Conservation (phyloP, 2,329 filamentous ascomycete genomes). For the Pseudogymnoascus sp. region DNA sequence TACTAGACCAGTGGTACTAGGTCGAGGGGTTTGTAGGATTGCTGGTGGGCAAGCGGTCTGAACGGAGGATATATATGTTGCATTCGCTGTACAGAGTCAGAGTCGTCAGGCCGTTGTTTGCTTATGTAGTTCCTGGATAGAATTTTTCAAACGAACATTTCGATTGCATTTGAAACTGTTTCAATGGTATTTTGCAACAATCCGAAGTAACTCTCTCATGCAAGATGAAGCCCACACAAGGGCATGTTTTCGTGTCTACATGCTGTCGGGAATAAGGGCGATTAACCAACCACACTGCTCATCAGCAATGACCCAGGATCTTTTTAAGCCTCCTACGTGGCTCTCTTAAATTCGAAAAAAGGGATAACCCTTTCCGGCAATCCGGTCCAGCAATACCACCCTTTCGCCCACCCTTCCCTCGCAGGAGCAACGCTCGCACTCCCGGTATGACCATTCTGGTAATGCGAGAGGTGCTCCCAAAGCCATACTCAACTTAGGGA, state of each 20-base stretch:
- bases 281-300: neutral
- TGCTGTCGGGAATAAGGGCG: neutral
- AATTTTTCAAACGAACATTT: neutral
- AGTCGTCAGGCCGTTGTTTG: neutral
- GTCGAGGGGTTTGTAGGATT: neutral
- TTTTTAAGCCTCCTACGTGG: neutral
- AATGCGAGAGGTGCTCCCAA: neutral
- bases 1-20: conserved; percentile 1
- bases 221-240: neutral
- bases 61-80: neutral
- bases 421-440: neutral
- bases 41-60: neutral
- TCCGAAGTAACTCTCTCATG: neutral
- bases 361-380: neutral
- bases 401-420: neutral
- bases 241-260: neutral
- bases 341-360: neutral
- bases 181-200: neutral
- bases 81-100: neutral
- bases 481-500: neutral
- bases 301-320: neutral
- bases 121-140: neutral
- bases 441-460: neutral
- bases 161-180: neutral
- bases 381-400: neutral